Evolutionary conservation across 225 moss, liverwort and hornwort species (phyloP).

Genomic region (Neckera pumila): DNA sequence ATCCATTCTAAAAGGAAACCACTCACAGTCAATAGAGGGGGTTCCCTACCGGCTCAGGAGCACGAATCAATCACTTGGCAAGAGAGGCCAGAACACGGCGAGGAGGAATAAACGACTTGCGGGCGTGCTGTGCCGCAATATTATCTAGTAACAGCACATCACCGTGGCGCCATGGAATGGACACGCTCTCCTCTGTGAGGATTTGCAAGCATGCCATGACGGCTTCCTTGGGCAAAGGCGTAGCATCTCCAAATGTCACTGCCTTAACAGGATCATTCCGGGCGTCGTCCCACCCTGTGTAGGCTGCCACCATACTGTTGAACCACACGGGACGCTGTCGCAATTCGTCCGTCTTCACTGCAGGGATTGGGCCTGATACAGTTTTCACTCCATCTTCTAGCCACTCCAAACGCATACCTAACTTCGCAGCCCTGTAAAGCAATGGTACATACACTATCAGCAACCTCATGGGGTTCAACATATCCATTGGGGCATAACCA

Average conservation of each 20-base stretch:
- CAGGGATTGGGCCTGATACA: slow-evolving; percentile 80
- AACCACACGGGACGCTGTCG: slow-evolving; percentile 88
- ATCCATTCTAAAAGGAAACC: background rate
- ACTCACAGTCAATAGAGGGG: background rate
- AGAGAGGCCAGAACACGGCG: slow-evolving; percentile 87
- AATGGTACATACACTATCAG: background rate
- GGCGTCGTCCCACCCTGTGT: slow-evolving; percentile 91
- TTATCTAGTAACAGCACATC: slow-evolving; percentile 86
- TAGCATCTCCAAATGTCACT: slow-evolving; percentile 83
- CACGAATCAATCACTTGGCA: slow-evolving; percentile 32
- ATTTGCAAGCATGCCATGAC: slow-evolving; percentile 71
- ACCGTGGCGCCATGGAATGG: slow-evolving; percentile 85
- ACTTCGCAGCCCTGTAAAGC: slow-evolving; percentile 55
- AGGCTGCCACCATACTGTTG: slow-evolving; percentile 99
- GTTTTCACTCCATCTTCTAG: slow-evolving; percentile 82
- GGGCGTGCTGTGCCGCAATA: slow-evolving; percentile 70
- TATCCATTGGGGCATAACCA: background rate
- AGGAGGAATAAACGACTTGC: slow-evolving; percentile 76
- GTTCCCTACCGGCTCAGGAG: background rate
- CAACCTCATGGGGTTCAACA: background rate
- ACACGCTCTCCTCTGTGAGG: slow-evolving; percentile 77
- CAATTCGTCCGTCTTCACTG: slow-evolving; percentile 61
- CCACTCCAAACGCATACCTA: slow-evolving; percentile 92
- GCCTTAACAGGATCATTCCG: slow-evolving; percentile 81
- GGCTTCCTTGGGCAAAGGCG: slow-evolving; percentile 50